Evolutionary conservation across 2,329 filamentous ascomycete genomes (phyloP), one percentile per base, ranked within the genome.

Genomic region (Diaporthe ampelina): DNA sequence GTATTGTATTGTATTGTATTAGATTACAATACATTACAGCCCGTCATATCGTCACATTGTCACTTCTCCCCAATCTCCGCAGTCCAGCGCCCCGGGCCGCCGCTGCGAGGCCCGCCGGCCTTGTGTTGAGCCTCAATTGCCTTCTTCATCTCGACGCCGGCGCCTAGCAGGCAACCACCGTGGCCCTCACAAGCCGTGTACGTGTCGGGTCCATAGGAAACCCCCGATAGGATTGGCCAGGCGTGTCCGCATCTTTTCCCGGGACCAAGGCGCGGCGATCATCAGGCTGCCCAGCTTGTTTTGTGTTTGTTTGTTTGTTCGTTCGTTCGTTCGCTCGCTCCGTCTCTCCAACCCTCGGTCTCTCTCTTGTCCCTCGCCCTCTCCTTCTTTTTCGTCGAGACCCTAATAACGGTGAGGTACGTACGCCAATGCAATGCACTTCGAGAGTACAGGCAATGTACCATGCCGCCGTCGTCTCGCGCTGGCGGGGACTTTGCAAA

Each of bases 91-190:
- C 59, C 59, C 59, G 59, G 59, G 59, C 59, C 59, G 59, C 43
- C 26, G 40, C 26, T 65, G 50, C 59, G 40, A 65, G 59, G 59
- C 59, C 59, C 59, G 59, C 26, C 59, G 43, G 59, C 59, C 59
- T 35, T 48, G 59, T 63, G 24, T 65, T 65, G 59, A 65, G 59
- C 59, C 59, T 65, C 61, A 48, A 6, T 35, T 40, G 10, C 37
- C 61, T 63, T 35, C 11, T 40, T 40, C n/a, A 65, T 65, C 61
- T 48, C 61, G 26, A 50, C 43, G 61, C 61, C 61, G 61, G 61
- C 61, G 61, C 61, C 59, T 65, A 65, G 59, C 59, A 65, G 59
- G 40, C 59, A 65, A 37, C 40, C 40, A 50, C 59, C 43, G 40
- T 65, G 26, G 43, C 26, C 43, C 40, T 65, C 24, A 35, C 40